Evolutionary conservation across 768 basidiomycete species (phyloP).

Genomic region (Russula virescens): DNA sequence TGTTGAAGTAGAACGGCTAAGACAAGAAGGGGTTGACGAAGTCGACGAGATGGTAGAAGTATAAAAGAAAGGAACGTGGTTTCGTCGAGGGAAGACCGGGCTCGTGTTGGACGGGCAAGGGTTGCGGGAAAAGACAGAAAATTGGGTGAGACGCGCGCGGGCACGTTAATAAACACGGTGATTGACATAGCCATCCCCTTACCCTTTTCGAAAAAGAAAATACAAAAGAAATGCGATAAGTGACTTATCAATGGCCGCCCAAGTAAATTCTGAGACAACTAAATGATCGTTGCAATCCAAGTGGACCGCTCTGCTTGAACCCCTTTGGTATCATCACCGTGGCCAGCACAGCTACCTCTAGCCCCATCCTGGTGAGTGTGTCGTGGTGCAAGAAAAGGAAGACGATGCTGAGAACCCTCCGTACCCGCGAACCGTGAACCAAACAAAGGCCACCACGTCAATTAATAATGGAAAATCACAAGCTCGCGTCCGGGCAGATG

Average conservation of each 20-base stretch:
- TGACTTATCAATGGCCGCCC: too few relatives aligned
- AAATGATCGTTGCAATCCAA: too few relatives aligned
- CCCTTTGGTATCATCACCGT: too few relatives aligned
- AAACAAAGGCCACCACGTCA: neutral
- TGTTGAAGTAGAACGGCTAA: constrained; percentile 22
- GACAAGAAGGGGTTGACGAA: neutral
- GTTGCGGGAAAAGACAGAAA: too few relatives aligned
- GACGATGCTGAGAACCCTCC: neutral
- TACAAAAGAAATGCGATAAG: too few relatives aligned
- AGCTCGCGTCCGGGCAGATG: neutral
- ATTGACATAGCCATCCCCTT: too few relatives aligned
- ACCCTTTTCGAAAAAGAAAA: too few relatives aligned
- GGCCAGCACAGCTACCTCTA: too few relatives aligned
- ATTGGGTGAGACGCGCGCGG: too few relatives aligned
- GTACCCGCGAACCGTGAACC: neutral
- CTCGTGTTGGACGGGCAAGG: neutral
- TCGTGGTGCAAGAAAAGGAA: neutral
- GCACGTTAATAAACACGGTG: too few relatives aligned
- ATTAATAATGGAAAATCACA: neutral
- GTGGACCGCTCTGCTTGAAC: too few relatives aligned
- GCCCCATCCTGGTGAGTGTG: neutral
- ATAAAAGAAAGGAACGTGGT: constrained; percentile 15
- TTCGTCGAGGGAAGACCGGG: constrained; percentile 4
- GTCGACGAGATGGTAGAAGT: constrained; percentile 1
- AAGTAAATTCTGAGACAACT: too few relatives aligned